A percentile compares a stretch with the other conserved stretches of the same genome.
These are phyloP conservation scores for Draba incana DNA, from an alignment of 345 rosid species.

Conservation along the genomic window DNA sequence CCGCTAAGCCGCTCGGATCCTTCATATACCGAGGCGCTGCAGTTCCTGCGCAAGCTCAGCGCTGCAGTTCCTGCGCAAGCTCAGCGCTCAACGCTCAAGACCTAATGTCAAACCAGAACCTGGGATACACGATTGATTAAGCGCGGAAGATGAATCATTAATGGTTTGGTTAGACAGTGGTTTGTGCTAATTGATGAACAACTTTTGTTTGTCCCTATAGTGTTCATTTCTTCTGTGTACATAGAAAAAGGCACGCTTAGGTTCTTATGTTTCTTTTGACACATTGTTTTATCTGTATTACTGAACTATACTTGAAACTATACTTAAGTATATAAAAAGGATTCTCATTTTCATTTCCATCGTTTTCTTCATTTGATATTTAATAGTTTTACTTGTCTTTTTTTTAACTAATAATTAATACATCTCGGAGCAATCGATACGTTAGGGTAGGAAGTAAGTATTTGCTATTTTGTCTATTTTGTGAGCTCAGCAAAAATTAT, in stretches of 20 bases:
- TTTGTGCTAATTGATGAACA: constrained; percentile 11
- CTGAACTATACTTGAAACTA: neutral
- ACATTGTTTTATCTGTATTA: constrained; percentile 29
- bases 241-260: neutral
- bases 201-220: neutral
- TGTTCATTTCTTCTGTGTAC: constrained; percentile 18
- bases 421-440: no score
- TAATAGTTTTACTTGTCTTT: no score
- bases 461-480: no score
- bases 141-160: constrained; percentile 2
- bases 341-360: neutral
- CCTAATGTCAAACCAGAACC: constrained; percentile 25
- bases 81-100: constrained; percentile 51
- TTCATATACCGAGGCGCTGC: constrained; percentile 72
- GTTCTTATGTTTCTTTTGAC: neutral
- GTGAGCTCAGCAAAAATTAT: no score
- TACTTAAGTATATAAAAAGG: neutral
- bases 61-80: constrained; percentile 63
- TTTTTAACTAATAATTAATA: no score
- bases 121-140: constrained; percentile 31
- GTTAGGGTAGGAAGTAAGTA: no score
- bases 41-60: constrained; percentile 68
- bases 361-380: neutral
- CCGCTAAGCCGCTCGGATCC: constrained; percentile 82
- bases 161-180: neutral